These are phyloP conservation scores for Leishmania major DNA, from an alignment of 208 protist genomes.

Conservation along the genomic window DNA sequence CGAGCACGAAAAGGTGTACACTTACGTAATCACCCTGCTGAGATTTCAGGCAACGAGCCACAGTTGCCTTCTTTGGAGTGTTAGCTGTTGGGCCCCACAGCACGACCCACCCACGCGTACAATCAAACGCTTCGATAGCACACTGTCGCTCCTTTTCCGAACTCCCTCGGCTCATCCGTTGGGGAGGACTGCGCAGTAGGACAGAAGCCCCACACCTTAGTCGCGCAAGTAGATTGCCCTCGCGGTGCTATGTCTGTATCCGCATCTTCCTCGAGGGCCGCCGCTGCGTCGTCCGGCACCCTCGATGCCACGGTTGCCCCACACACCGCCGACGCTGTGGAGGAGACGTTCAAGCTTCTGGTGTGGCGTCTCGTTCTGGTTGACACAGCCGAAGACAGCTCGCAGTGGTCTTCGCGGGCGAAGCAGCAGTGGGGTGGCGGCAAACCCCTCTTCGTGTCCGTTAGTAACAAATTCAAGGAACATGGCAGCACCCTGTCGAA, in stretches of 20 bases:
- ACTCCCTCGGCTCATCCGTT: not conserved
- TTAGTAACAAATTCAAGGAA: conserved; percentile 54
- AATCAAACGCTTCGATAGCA: not conserved
- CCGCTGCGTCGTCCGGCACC: not conserved
- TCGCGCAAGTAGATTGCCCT: not conserved
- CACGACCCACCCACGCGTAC: not conserved
- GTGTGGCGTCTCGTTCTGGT: conserved; percentile 74
- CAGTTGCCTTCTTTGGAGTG: not conserved
- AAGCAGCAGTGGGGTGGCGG: conserved; percentile 76
- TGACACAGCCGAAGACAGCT: conserved; percentile 81
- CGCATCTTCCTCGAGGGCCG: conserved; percentile 10
- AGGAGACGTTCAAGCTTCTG: conserved; percentile 52
- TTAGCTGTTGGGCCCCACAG: not conserved
- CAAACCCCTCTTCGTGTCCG: conserved; percentile 55
- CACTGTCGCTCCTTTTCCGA: not conserved
- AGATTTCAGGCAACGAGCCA: not conserved
- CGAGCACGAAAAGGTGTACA: not conserved
- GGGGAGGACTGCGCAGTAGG: not conserved
- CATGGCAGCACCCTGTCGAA: conserved; percentile 54
- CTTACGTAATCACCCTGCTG: not conserved
- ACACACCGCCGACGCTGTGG: not conserved
- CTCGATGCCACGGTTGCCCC: not conserved
- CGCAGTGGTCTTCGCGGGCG: conserved; percentile 62
- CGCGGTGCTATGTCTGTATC: conserved; percentile 1
- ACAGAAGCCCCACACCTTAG: not conserved